A percentile compares a stretch with the other conserved stretches of the same genome.
phyloP scores from a whole-genome alignment of 805 yeast genomes.

The Starmerella bombicola region DNA sequence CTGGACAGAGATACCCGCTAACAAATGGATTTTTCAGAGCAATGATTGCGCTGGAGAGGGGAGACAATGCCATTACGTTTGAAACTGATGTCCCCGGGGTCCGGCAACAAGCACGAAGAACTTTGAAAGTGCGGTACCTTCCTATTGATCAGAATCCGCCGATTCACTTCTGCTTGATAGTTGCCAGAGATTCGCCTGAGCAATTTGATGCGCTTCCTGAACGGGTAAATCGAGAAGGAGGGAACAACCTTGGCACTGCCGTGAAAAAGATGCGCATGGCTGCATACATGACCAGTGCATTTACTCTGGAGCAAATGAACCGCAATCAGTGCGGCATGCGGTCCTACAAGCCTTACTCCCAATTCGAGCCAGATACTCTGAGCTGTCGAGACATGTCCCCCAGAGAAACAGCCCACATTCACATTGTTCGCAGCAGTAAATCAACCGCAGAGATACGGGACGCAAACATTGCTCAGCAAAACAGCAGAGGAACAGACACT shows the following conservation, averaged over 20 bases:
- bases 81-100: constrained; percentile 26
- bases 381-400: constrained; percentile 34
- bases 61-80: constrained; percentile 47
- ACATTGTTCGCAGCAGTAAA: constrained; percentile 53
- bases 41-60: constrained; percentile 54
- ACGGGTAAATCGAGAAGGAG: constrained; percentile 36
- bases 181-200: constrained; percentile 65
- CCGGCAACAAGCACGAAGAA: constrained; percentile 6
- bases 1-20: constrained; percentile 61
- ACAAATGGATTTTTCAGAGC: constrained; percentile 64
- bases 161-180: constrained; percentile 62
- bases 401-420: constrained; percentile 62
- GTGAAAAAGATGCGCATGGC: constrained; percentile 64
- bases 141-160: constrained; percentile 59
- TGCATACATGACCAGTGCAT: constrained; percentile 81
- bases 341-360: constrained; percentile 64
- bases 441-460: constrained; percentile 63
- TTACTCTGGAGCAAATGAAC: constrained; percentile 79
- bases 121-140: constrained; percentile 36
- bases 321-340: constrained; percentile 66
- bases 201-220: constrained; percentile 53
- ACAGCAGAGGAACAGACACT: constrained; percentile 51
- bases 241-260: constrained; percentile 55
- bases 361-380: constrained; percentile 42
- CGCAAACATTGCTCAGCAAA: constrained; percentile 79